Conservation (phyloP, 805 yeast genomes). For the Candida khao-thaluensis region DNA sequence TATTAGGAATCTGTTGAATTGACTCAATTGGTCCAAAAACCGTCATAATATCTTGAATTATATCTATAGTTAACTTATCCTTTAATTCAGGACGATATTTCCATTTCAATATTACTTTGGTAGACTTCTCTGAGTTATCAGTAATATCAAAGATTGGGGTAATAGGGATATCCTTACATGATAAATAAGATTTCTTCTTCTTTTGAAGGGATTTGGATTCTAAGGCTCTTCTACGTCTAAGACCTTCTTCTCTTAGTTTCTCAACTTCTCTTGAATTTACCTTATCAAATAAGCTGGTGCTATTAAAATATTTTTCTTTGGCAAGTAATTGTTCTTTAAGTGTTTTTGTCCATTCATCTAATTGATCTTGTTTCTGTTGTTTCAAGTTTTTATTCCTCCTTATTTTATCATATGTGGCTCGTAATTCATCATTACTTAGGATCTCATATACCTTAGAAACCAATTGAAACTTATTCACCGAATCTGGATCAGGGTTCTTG, state of each 20-base stretch:
- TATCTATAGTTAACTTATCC: slow-evolving; percentile 29
- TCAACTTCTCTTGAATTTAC: slow-evolving; percentile 14
- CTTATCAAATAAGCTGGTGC: slow-evolving; percentile 7
- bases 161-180: slow-evolving; percentile 20
- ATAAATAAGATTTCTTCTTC: slow-evolving; percentile 16
- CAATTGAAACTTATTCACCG: slow-evolving; percentile 28
- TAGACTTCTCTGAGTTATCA: slow-evolving; percentile 4
- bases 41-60: slow-evolving; percentile 40
- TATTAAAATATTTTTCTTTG: slow-evolving; percentile 18
- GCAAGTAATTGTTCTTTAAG: slow-evolving; percentile 30
- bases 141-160: slow-evolving; percentile 1
- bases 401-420: slow-evolving; percentile 31
- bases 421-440: slow-evolving; percentile 23
- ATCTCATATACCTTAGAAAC: slow-evolving; percentile 32
- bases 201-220: slow-evolving; percentile 18
- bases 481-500: slow-evolving; percentile 30
- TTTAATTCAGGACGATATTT: slow-evolving; percentile 39
- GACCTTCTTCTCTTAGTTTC: slow-evolving; percentile 27
- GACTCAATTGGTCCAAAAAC: slow-evolving; percentile 43
- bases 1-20: slow-evolving; percentile 1
- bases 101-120: slow-evolving; percentile 38
- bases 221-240: slow-evolving; percentile 21
- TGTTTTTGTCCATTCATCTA: slow-evolving; percentile 22
- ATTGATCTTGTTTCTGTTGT: slow-evolving; percentile 13
- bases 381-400: slow-evolving; percentile 16